Evolutionary conservation across 768 basidiomycete species (phyloP).

Genomic region (Hirschioporus abietinus): DNA sequence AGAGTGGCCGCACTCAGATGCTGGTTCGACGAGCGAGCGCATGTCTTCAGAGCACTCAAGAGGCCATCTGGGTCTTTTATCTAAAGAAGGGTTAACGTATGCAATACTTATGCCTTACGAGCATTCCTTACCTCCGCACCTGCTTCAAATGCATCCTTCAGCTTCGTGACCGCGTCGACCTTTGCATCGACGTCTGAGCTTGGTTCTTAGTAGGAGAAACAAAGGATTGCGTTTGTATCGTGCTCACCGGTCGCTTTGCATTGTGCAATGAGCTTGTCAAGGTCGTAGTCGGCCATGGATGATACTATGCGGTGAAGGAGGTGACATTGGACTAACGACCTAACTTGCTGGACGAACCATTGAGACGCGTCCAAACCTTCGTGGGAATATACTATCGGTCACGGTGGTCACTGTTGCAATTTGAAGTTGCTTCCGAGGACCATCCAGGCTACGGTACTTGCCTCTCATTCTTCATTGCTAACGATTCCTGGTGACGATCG

Average conservation of each 20-base stretch:
- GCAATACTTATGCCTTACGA: neutral
- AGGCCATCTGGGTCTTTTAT: conserved; percentile 69
- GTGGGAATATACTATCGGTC: neutral
- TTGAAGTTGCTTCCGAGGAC: too few species aligned
- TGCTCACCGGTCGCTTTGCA: conserved; percentile 58
- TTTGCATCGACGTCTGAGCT: conserved; percentile 70
- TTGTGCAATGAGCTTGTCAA: conserved; percentile 59
- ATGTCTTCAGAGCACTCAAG: conserved; percentile 64
- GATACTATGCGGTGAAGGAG: neutral
- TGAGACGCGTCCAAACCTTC: neutral
- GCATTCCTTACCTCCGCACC: conserved; percentile 53
- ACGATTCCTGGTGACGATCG: too few species aligned
- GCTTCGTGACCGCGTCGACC: conserved; percentile 73
- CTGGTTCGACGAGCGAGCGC: conserved; percentile 75
- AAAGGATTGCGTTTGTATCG: conserved; percentile 10
- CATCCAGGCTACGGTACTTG: too few species aligned
- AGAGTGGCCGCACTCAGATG: conserved; percentile 77
- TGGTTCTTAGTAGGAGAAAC: conserved; percentile 9
- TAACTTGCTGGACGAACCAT: neutral
- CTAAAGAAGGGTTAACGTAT: conserved; percentile 30
- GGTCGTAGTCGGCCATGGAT: conserved; percentile 44
- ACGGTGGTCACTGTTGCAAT: too few species aligned
- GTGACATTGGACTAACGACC: neutral
- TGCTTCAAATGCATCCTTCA: conserved; percentile 70
- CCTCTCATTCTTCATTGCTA: too few species aligned